Evolutionary conservation across 2,329 filamentous ascomycete species (phyloP).

Genomic region (Pseudogymnoascus sp.): DNA sequence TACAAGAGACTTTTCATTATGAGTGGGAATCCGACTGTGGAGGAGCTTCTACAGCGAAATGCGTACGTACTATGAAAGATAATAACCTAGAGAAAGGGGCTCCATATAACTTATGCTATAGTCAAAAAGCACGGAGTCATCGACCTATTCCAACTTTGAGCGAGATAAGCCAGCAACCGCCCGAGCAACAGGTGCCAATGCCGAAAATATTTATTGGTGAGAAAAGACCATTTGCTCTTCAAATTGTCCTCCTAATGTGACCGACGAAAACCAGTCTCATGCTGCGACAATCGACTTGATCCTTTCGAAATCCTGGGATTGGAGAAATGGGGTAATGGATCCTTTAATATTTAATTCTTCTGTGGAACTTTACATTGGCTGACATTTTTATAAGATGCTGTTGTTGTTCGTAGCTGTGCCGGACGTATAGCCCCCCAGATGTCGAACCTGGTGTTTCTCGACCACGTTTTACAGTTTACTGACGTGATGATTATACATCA

Average conservation of each 20-base stretch:
- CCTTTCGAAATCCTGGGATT: neutral
- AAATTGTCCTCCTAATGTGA: neutral
- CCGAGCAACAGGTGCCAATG: neutral
- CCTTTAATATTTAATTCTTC: neutral
- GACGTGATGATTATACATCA: constrained; percentile 25
- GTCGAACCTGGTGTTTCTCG: constrained; percentile 19
- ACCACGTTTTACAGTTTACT: constrained; percentile 16
- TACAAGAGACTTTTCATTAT: neutral
- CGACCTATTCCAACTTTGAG: neutral
- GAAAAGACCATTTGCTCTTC: neutral
- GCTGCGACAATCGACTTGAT: neutral
- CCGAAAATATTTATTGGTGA: neutral
- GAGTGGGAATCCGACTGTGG: neutral
- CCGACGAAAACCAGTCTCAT: neutral
- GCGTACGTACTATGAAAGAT: neutral
- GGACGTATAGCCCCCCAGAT: constrained; percentile 19
- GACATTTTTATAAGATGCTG: constrained; percentile 13
- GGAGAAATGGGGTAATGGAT: neutral
- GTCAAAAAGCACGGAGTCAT: neutral
- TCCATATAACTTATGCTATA: neutral
- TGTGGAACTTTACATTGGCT: neutral
- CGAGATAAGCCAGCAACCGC: neutral
- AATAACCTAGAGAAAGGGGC: neutral
- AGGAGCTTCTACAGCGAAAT: neutral
- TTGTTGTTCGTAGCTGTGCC: constrained; percentile 20